Conservation (phyloP, 805 yeast genomes). For the Komagataella mondaviorum region DNA sequence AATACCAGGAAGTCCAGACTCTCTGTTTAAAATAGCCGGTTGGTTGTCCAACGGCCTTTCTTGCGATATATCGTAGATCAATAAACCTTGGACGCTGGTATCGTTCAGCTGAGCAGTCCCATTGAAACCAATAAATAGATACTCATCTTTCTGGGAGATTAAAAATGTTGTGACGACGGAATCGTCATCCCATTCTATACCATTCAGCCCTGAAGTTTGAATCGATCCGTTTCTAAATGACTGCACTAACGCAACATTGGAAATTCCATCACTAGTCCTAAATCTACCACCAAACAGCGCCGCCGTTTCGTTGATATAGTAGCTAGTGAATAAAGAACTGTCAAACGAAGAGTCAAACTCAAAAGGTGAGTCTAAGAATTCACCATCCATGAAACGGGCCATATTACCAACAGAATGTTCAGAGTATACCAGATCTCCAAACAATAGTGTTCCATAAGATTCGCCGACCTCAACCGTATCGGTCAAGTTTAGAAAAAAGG, state of each 20-base stretch:
- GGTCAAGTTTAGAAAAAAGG: background rate
- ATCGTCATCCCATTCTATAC: conserved; percentile 9
- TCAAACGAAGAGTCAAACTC: conserved; percentile 9
- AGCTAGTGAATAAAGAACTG: conserved; percentile 17
- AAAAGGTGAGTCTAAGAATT: conserved; percentile 9
- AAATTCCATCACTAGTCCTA: conserved; percentile 6
- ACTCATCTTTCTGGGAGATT: conserved; percentile 18
- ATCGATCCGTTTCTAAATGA: background rate
- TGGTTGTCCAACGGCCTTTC: conserved; percentile 28
- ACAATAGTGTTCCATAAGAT: background rate
- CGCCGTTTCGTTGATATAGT: conserved; percentile 32
- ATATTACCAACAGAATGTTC: background rate
- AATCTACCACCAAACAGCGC: conserved; percentile 53
- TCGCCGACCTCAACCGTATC: background rate
- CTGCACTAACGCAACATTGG: conserved; percentile 12
- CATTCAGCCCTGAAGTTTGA: background rate
- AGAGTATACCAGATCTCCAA: background rate
- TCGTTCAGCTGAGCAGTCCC: conserved; percentile 16
- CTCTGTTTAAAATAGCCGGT: conserved; percentile 30
- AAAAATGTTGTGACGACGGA: conserved; percentile 15
- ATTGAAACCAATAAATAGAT: conserved; percentile 32
- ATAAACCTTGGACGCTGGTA: conserved; percentile 25
- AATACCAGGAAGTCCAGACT: conserved; percentile 17
- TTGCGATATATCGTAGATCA: conserved; percentile 35
- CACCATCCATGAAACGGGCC: background rate